phyloP scores from a whole-genome alignment of 2,329 filamentous ascomycete species.

The Hypoxylon sp. region DNA sequence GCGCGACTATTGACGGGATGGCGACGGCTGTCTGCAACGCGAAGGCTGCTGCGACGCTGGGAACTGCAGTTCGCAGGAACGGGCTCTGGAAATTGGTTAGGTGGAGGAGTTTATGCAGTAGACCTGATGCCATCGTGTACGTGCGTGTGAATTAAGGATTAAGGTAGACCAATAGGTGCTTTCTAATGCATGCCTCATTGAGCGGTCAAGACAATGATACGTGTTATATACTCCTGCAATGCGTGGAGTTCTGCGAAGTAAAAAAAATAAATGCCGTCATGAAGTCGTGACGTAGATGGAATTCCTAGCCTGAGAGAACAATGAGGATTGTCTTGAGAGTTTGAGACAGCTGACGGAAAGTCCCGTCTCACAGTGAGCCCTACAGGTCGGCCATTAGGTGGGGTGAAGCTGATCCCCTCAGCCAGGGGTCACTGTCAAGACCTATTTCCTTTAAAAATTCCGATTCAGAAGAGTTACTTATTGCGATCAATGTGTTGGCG shows the following conservation, averaged over 20 bases:
- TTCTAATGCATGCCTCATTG: background rate
- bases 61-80: constrained; percentile 73
- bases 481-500: no score
- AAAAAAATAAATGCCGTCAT: constrained; percentile 11
- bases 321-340: constrained; percentile 9
- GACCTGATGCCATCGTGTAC: constrained; percentile 50
- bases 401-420: constrained; percentile 5
- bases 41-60: constrained; percentile 73
- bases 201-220: background rate
- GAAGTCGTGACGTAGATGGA: constrained; percentile 38
- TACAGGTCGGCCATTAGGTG: background rate
- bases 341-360: constrained; percentile 8
- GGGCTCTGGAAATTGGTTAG: constrained; percentile 73
- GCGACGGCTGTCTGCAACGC: constrained; percentile 74
- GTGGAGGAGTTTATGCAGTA: constrained; percentile 66
- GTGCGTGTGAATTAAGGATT: constrained; percentile 6
- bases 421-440: constrained; percentile 2
- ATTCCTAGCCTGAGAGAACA: constrained; percentile 4
- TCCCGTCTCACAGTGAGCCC: constrained; percentile 8
- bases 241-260: background rate
- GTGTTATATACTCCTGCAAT: constrained; percentile 16
- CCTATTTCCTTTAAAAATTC: background rate
- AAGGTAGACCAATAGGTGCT: background rate
- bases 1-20: constrained; percentile 71
- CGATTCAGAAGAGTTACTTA: background rate